Evolutionary conservation across 768 basidiomycete species (phyloP).

Genomic region (Tephrocybe sp.): DNA sequence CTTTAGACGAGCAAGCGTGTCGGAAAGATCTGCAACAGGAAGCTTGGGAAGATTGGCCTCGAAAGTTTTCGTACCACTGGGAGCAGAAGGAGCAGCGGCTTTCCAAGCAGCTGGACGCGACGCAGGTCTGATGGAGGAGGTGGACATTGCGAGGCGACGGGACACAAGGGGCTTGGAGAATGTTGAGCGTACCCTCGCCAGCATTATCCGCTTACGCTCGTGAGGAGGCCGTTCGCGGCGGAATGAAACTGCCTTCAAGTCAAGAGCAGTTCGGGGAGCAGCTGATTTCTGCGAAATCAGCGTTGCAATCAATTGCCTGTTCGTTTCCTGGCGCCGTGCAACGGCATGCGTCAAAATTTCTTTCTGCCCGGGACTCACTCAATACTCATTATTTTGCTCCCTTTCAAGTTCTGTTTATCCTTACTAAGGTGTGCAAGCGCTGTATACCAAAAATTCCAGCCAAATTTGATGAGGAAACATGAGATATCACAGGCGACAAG

Average conservation of each 20-base stretch:
- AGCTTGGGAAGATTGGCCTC: conserved; percentile 61
- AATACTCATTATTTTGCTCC: too few species aligned
- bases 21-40: conserved; percentile 68
- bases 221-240: too few species aligned
- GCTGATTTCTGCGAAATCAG: too few species aligned
- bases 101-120: conserved; percentile 67
- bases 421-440: too few species aligned
- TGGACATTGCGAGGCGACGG: conserved; percentile 16
- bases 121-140: conserved; percentile 19
- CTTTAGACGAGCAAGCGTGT: conserved; percentile 69
- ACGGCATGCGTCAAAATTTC: too few species aligned
- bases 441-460: too few species aligned
- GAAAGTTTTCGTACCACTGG: conserved; percentile 57
- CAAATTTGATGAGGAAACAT: too few species aligned
- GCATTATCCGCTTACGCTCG: conserved; percentile 12
- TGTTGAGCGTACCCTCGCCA: conserved; percentile 7
- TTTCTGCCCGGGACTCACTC: too few species aligned
- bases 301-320: too few species aligned
- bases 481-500: too few species aligned
- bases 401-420: too few species aligned
- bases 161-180: conserved; percentile 3
- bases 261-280: background rate
- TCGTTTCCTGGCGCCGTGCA: too few species aligned
- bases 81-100: conserved; percentile 56
- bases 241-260: background rate